Conservation (phyloP, 2,329 filamentous ascomycete species). For the Pyricularia grisea region DNA sequence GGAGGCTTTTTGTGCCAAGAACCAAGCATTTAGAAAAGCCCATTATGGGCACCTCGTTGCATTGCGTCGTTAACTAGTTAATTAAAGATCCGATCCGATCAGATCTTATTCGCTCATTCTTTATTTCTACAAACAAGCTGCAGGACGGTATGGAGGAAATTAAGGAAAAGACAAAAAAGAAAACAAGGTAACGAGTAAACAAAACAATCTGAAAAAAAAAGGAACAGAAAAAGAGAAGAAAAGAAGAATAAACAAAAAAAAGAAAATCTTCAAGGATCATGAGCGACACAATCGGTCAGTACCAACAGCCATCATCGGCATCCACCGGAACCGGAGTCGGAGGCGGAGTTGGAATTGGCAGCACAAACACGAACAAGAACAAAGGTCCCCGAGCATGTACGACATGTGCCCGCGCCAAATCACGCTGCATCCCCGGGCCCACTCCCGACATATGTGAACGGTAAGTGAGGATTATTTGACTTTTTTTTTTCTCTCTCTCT, state of each 20-base stretch:
- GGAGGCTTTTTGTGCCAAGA: background rate
- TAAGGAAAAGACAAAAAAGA: background rate
- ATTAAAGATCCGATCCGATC: background rate
- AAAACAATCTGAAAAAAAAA: background rate
- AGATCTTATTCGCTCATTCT: background rate
- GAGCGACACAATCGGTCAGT: background rate
- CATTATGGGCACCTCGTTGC: background rate
- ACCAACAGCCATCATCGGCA: background rate
- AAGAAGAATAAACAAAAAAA: background rate
- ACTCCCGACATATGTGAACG: slow-evolving; percentile 35
- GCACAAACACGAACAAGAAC: slow-evolving; percentile 4
- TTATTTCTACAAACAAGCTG: background rate
- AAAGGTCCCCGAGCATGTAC: slow-evolving; percentile 39
- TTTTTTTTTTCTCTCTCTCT: background rate
- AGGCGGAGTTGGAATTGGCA: background rate
- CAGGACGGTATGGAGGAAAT: background rate
- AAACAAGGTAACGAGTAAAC: background rate
- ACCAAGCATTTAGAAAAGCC: background rate
- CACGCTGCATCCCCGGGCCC: slow-evolving; percentile 35
- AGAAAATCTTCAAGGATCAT: background rate
- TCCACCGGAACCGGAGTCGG: background rate
- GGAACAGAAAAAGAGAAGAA: background rate
- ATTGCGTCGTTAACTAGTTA: background rate
- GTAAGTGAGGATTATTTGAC: slow-evolving; percentile 19
- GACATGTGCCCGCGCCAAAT: slow-evolving; percentile 43